Conservation (phyloP, 164 flowering plant genomes). For the Liriodendron chinense region DNA sequence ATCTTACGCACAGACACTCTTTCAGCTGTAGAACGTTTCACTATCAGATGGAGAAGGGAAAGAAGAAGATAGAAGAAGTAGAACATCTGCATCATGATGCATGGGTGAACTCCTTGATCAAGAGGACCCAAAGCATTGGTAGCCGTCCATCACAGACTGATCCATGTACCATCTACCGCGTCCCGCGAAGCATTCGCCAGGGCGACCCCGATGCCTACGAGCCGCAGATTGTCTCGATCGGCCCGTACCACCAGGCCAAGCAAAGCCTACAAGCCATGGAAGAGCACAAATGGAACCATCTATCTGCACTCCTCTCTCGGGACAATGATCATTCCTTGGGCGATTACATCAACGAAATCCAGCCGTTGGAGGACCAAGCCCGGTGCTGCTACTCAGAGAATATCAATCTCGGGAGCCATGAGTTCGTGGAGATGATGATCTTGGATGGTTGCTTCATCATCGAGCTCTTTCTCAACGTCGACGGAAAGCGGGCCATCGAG, state of each 20-base stretch:
- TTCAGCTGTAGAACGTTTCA: too few relatives aligned
- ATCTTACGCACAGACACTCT: too few relatives aligned
- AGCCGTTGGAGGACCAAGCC: neutral
- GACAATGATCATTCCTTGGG: neutral
- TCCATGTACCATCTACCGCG: conserved; percentile 10
- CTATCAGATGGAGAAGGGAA: neutral
- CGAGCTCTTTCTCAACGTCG: neutral
- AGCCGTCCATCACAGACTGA: neutral
- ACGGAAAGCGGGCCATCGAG: neutral
- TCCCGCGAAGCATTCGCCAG: neutral
- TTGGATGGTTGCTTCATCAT: conserved; percentile 11
- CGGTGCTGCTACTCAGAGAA: conserved; percentile 1
- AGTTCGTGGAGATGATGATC: conserved; percentile 7
- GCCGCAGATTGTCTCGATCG: conserved; percentile 17
- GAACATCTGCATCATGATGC: neutral
- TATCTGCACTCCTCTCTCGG: neutral
- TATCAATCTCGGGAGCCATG: neutral
- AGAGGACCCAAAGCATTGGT: neutral
- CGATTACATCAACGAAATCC: neutral
- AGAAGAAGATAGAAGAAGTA: neutral
- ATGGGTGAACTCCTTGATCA: neutral
- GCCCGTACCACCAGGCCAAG: conserved; percentile 13
- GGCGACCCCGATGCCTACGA: conserved; percentile 3
- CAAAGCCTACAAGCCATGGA: conserved; percentile 9
- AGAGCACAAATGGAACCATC: conserved; percentile 4